Evolutionary conservation across 75 land plant species (phyloP), one percentile per base, ranked within the genome.

Genomic region (Cryptomeria japonica): DNA sequence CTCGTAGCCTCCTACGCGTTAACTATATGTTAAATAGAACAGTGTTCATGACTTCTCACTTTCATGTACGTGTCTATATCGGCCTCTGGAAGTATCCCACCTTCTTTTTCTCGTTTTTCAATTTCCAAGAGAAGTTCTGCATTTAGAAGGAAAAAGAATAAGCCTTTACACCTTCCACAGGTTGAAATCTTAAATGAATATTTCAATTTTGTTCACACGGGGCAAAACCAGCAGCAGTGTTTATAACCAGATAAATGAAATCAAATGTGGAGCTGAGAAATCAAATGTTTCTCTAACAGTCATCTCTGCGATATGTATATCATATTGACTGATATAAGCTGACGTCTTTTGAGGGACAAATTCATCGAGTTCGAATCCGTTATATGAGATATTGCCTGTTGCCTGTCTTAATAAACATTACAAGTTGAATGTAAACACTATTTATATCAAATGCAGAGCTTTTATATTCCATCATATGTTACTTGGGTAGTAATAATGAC

Each of bases 1-100:
- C n/a, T 1, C n/a, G 3, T 10, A n/a, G 8, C 0, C 2, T 70
- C n/a, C n/a, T n/a, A 70, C 11, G 5, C 2, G 31, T 12, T 72
- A 72, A 19, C 9, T 19, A 5, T 4, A 25, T n/a, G 5, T 22
- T 16, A 41, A 22, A 79, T 19, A 18, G 16, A 5, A 25, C 12
- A 5, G 82, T n/a, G 51, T 11, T 44, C 7, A 44, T 3, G 47
- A 7, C 28, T 22, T 42, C 83, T 80, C 9, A 95, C 97, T 92
- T 97, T 96, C 97, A 95, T 93, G 86, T 93, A 96, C 16, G 90
- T 87, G 84, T 96, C 99, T 77, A 95, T 87, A 44, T 96, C 97
- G 34, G 92, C 95, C 86, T 97, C 97, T 31, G 99, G 97, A 47
- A 90, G 58, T 41, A 97, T 95, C 68, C 94, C 93, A 49, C 90